Conservation (phyloP, 139 green algal species). For the Picochlorum sp. region DNA sequence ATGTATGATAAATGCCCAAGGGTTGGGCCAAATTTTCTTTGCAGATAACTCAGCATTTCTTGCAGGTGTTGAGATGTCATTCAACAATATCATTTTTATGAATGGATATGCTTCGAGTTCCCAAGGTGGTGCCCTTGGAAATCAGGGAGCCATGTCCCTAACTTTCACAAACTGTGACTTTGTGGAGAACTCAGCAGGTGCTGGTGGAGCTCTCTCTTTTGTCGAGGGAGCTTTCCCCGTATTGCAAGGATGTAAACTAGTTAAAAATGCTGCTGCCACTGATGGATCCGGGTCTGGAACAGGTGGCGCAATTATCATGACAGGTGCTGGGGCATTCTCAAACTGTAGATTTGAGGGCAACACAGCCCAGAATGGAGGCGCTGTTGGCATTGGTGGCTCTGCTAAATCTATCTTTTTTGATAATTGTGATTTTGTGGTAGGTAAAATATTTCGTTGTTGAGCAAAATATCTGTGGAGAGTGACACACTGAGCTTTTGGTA, state of each 20-base stretch:
- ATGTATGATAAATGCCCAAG: slow-evolving; percentile 21
- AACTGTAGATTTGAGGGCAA: slow-evolving; percentile 16
- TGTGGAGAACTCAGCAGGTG: slow-evolving; percentile 15
- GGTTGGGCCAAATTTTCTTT: slow-evolving; percentile 16
- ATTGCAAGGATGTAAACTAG: slow-evolving; percentile 6
- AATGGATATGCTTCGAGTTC: slow-evolving; percentile 1
- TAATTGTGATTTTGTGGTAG: slow-evolving; percentile 22
- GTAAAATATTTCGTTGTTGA: background rate
- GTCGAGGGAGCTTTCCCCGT: slow-evolving; percentile 23
- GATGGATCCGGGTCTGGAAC: slow-evolving; percentile 16
- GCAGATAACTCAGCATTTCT: slow-evolving; percentile 24
- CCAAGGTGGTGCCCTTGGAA: slow-evolving; percentile 21
- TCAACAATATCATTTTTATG: slow-evolving; percentile 25
- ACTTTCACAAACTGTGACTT: slow-evolving; percentile 31
- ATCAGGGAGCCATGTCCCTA: slow-evolving; percentile 20
- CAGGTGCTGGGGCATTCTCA: slow-evolving; percentile 17
- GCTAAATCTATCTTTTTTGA: slow-evolving; percentile 24
- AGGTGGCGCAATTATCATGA: slow-evolving; percentile 25
- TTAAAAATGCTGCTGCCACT: slow-evolving; percentile 11
- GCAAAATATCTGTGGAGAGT: background rate
- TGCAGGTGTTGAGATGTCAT: slow-evolving; percentile 14
- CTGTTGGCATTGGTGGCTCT: slow-evolving; percentile 22
- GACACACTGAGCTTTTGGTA: too few species aligned
- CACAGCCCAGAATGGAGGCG: slow-evolving; percentile 14
- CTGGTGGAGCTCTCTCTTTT: slow-evolving; percentile 15